These are phyloP conservation scores for Spirogloea muscicola DNA, from an alignment of 139 green algal species.

Conservation along the genomic window DNA sequence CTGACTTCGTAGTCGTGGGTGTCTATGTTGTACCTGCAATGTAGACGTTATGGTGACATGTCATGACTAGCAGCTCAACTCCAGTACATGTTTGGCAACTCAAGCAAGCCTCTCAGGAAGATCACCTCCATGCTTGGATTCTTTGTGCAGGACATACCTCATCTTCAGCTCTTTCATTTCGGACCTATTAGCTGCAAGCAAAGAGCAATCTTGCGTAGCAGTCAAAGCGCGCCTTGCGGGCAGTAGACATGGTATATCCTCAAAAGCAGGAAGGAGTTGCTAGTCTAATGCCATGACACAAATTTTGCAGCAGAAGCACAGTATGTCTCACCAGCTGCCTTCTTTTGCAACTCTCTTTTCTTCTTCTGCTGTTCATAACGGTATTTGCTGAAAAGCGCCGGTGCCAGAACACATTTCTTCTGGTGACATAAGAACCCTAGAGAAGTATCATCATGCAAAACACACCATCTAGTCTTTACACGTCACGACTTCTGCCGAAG, in stretches of 20 bases:
- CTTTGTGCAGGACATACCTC: slow-evolving; percentile 61
- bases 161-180: slow-evolving; percentile 82
- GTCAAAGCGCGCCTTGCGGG: too few species aligned
- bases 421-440: too few species aligned
- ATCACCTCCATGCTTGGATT: slow-evolving; percentile 25
- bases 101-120: not conserved
- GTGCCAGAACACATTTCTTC: too few species aligned
- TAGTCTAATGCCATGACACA: not conserved
- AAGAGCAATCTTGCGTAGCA: too few species aligned
- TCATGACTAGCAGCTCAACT: not conserved
- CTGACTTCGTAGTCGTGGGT: slow-evolving; percentile 75
- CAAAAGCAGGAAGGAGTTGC: not conserved
- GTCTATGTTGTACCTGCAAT: slow-evolving; percentile 66
- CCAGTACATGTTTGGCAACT: not conserved
- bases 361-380: slow-evolving; percentile 73
- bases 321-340: slow-evolving; percentile 43
- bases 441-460: too few species aligned
- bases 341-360: slow-evolving; percentile 63
- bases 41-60: too few species aligned
- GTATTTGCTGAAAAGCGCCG: too few species aligned
- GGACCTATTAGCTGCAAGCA: slow-evolving; percentile 34
- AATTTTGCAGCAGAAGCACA: not conserved
- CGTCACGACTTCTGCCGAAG: not conserved
- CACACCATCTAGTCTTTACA: not conserved
- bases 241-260: too few species aligned